Evolutionary conservation across 306 rosid genomes (phyloP), one percentile per base, ranked within the genome.

Genomic region (Prunus davidiana): DNA sequence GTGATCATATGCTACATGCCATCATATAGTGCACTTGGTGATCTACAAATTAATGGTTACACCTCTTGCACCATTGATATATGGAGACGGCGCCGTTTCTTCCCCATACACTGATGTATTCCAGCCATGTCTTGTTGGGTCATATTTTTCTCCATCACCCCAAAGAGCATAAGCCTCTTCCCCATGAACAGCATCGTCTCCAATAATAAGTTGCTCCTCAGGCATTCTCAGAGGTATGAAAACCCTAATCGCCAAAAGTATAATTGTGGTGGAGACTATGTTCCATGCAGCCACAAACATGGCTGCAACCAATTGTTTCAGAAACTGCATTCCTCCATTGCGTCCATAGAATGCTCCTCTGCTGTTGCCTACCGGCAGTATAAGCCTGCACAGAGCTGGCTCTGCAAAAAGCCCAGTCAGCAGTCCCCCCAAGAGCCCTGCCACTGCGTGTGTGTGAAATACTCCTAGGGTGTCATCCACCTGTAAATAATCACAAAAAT

Each of bases 131-230:
- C 75, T 87, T 3, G 95, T 90, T 0, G 97, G 96, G 67, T 92
- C 99, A 60, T 78, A 95, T 79, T 83, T 95, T 47, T 95, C 99
- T 11, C 99, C 99, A 18, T 95, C 99, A 18, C 97, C 99, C 99
- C 99, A 95, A 30, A 95, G 97, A 2, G 97, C 99, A 47, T 92
- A 95, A 52, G 99, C 99, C 76, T 92, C 97, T 78, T 95, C 99
- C 0, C 99, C 99, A 43, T 95, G 99, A 65, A 87, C 97, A 0
- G 99, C 99, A 1, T 95, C 99, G 9, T 95, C 99, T 5, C 99
- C 99, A 45, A 90, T 92, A 27, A 85, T 79, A 0, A 95, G 87
- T 27, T 89, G 92, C 54, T 92, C 96, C 0, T 95, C 97, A 0
- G 99, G 85, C 99, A 95, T 95, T 69, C 99, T 83, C 79, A 95